phyloP scores from a whole-genome alignment of 2,329 filamentous ascomycete genomes.

The Helotiales sp. region DNA sequence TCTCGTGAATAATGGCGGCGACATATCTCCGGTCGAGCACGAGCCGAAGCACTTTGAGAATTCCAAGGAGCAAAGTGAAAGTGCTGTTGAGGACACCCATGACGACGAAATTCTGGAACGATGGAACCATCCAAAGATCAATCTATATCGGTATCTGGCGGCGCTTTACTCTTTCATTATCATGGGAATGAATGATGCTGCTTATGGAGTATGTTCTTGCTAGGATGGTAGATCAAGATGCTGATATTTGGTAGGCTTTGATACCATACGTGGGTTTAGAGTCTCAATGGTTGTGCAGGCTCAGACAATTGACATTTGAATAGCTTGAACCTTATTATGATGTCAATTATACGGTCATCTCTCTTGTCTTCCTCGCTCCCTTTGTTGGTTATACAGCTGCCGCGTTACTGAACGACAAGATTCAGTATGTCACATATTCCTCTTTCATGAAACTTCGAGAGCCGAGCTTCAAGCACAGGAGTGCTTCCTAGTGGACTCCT shows the following conservation, averaged over 20 bases:
- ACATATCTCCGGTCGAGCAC: neutral
- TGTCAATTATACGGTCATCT: constrained; percentile 62
- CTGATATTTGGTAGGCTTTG: constrained; percentile 40
- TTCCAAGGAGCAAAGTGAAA: constrained; percentile 9
- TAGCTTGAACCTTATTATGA: constrained; percentile 62
- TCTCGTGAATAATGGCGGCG: neutral
- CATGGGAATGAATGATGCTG: constrained; percentile 69
- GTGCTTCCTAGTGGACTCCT: no score
- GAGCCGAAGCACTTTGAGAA: constrained; percentile 8
- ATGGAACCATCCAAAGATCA: constrained; percentile 64
- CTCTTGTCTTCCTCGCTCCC: constrained; percentile 66
- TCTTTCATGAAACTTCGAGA: no score
- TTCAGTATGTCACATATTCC: no score
- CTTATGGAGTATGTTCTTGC: constrained; percentile 54
- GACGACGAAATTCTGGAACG: constrained; percentile 40
- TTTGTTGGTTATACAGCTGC: constrained; percentile 65
- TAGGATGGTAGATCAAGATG: neutral
- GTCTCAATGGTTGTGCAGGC: neutral
- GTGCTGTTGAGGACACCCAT: neutral
- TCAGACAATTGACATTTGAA: neutral
- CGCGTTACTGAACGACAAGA: constrained; percentile 60
- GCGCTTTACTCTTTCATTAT: constrained; percentile 63
- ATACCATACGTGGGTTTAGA: constrained; percentile 42
- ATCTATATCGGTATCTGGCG: constrained; percentile 57
- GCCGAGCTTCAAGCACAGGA: no score